Conservation (phyloP, 1,284 basidiomycete species). For the Cystobasidium sp. region DNA sequence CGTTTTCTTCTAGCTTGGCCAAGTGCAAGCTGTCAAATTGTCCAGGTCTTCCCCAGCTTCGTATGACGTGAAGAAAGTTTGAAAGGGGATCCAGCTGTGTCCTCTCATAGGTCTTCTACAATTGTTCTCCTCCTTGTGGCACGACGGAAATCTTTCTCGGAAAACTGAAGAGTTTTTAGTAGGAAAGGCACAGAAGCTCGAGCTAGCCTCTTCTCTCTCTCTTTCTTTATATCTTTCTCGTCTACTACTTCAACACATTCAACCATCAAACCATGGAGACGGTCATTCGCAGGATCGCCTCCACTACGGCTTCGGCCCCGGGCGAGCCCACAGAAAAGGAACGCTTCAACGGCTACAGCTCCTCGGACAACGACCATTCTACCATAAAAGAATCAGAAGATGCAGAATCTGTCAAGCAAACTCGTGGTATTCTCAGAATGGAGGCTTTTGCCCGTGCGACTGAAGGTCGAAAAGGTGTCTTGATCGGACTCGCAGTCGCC, state of each 20-base stretch:
- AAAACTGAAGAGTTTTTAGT: no score
- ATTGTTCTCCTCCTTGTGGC: no score
- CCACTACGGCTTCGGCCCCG: not conserved
- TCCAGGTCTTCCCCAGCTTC: not conserved
- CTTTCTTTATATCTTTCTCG: not conserved
- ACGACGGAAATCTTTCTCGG: no score
- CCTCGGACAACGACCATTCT: conserved; percentile 3
- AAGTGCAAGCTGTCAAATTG: not conserved
- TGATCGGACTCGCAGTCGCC: conserved; percentile 13
- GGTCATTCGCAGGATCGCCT: conserved; percentile 1
- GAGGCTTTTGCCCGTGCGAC: conserved; percentile 23
- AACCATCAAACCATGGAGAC: not conserved
- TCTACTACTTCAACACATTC: no score
- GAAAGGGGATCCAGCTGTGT: no score
- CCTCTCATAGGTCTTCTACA: no score
- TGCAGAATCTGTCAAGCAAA: not conserved
- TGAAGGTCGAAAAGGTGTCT: conserved; percentile 3
- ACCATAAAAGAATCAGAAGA: conserved; percentile 1
- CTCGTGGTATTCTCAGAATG: conserved; percentile 4
- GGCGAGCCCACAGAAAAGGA: not conserved
- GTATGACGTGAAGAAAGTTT: no score
- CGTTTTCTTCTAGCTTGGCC: not conserved
- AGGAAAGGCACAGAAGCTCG: no score
- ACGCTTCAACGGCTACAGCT: not conserved
- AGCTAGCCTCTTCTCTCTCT: not conserved